Percentiles rank a stretch among this genome's conserved stretches.
phyloP scores from a whole-genome alignment of 371 early-diverging fungal species.

The Rhizopus arrhizus region DNA sequence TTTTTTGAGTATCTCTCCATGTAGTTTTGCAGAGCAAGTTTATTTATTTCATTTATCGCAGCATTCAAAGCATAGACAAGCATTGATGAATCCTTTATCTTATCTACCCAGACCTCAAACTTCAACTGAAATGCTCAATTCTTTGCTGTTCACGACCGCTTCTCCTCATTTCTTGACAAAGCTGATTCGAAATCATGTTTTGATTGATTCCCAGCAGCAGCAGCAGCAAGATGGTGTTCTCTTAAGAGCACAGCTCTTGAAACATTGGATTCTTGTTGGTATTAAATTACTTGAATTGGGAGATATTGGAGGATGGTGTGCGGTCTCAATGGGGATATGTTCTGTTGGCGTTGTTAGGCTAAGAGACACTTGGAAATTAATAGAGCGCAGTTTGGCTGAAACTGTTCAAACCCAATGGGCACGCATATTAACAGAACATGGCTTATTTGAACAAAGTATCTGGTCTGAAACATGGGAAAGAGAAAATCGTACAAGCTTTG shows the following conservation, averaged over 20 bases:
- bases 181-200: slow-evolving; percentile 69
- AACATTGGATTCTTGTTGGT: slow-evolving; percentile 79
- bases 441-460: slow-evolving; percentile 45
- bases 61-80: slow-evolving; percentile 27
- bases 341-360: slow-evolving; percentile 73
- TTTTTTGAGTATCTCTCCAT: slow-evolving; percentile 64
- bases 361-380: slow-evolving; percentile 76
- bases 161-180: slow-evolving; percentile 76
- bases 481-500: slow-evolving; percentile 12
- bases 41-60: slow-evolving; percentile 65
- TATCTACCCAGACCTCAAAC: slow-evolving; percentile 45
- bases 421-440: slow-evolving; percentile 53
- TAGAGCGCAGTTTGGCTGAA: slow-evolving; percentile 52
- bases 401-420: slow-evolving; percentile 64
- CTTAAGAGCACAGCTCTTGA: slow-evolving; percentile 60
- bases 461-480: slow-evolving; percentile 39
- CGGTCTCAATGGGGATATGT: slow-evolving; percentile 75
- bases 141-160: slow-evolving; percentile 56
- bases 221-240: slow-evolving; percentile 26
- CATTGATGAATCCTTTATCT: slow-evolving; percentile 37
- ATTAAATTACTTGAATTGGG: slow-evolving; percentile 55
- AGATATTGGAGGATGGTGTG: slow-evolving; percentile 75
- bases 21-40: slow-evolving; percentile 71
- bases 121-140: slow-evolving; percentile 42
- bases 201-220: slow-evolving; percentile 67